Evolutionary conservation across 2,329 filamentous ascomycete genomes (phyloP), one percentile per base, ranked within the genome.

Genomic region (Tolypocladium cylindrosporum): DNA sequence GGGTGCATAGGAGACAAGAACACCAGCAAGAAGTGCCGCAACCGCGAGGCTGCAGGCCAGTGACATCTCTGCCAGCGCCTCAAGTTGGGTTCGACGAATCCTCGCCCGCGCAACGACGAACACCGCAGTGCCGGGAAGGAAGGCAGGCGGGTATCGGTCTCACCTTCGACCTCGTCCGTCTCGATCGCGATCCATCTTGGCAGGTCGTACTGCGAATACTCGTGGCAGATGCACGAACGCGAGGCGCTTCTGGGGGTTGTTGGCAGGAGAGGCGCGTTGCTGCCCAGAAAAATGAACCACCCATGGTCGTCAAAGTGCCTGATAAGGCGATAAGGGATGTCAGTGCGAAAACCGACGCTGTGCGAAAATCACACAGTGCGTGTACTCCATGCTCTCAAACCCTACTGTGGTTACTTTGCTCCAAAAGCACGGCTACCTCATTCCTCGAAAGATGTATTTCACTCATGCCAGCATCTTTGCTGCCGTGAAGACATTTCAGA

Each of bases 111-210:
- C 19, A 10, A 19, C 2, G 31, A n/a, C 16, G 19, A 19, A 34
- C 31, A 21, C 2, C 19, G 9, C 19, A n/a, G 13, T 16, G 37
- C 7, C 16, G 16, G 9, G 16, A 16, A 50, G n/a, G 27, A 48
- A 55, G 51, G 62, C 59, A 27, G 48, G 57, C 9, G 63, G 61
- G 60, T 42, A 34, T n/a, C 31, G 24, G 5, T 40, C 69, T 67
- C 61, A 75, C 73, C 72, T 72, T 55, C 72, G 67, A 56, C 67
- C 66, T 54, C 67, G 63, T 16, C 60, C 64, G 60, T 72, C 71
- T 58, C 72, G 69, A 60, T 74, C 72, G 55, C 72, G 71, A 59
- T 74, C 71, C 71, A 74, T 73, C 13, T 41, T 62, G 19, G 37
- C 51, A 51, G 36, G 21, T n/a, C 14, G 42, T 31, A 37, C 21